Percentiles rank a stretch among this genome's conserved stretches.
These are phyloP conservation scores for Monosporozyma solicola DNA, from an alignment of 805 yeast species.

Conservation along the genomic window DNA sequence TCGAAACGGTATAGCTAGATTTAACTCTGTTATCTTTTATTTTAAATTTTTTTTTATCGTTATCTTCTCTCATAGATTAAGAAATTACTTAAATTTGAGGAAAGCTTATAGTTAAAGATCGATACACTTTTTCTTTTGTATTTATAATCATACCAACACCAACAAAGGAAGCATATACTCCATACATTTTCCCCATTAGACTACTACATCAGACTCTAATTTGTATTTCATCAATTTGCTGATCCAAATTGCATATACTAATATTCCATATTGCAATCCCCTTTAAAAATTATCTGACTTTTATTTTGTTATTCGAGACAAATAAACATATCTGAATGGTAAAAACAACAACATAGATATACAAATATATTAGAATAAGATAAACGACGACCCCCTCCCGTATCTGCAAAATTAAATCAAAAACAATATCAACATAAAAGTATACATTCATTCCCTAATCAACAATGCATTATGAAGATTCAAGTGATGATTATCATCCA, in stretches of 20 bases:
- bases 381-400: no score
- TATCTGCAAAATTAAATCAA: no score
- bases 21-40: no score
- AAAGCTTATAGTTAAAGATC: background rate
- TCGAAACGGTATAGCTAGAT: no score
- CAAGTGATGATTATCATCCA: background rate
- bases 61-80: no score
- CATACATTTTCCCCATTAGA: background rate
- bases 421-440: no score
- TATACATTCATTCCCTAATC: background rate
- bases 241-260: background rate
- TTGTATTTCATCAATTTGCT: background rate
- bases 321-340: background rate
- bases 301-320: background rate
- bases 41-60: no score
- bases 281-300: background rate
- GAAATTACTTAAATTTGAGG: no score
- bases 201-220: background rate
- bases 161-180: background rate
- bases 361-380: background rate
- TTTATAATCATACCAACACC: background rate
- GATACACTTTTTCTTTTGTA: background rate
- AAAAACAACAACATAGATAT: background rate
- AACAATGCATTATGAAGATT: background rate
- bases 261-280: background rate